These are phyloP conservation scores for Ophiostoma ulmi DNA, from an alignment of 2,329 filamentous ascomycete genomes.

Conservation along the genomic window DNA sequence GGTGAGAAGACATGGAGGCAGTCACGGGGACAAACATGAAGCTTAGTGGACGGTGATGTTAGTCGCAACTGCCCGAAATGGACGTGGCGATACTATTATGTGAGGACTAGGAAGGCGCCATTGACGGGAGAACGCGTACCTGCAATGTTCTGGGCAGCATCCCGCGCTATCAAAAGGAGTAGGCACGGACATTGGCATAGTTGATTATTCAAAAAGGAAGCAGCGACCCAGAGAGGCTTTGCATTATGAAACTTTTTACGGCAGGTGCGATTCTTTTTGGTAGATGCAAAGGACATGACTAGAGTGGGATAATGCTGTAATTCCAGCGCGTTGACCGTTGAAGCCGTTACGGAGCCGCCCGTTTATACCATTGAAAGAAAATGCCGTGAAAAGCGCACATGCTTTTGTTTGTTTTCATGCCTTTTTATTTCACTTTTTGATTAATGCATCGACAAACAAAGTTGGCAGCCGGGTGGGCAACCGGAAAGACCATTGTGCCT, in stretches of 20 bases:
- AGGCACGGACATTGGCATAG: background rate
- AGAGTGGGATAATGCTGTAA: background rate
- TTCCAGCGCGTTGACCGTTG: background rate
- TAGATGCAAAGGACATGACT: background rate
- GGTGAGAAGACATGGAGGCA: background rate
- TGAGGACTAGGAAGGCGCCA: background rate
- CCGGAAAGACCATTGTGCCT: background rate
- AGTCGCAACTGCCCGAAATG: slow-evolving; percentile 5
- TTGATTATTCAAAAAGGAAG: background rate
- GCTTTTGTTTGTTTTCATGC: background rate
- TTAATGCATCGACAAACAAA: background rate
- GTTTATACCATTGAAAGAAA: background rate
- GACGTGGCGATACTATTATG: background rate
- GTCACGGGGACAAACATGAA: background rate
- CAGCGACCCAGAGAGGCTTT: background rate
- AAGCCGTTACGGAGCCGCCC: background rate
- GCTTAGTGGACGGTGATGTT: background rate
- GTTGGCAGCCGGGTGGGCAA: background rate
- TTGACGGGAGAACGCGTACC: slow-evolving; percentile 1
- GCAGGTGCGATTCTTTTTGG: background rate
- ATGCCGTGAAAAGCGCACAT: background rate
- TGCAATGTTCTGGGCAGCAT: background rate
- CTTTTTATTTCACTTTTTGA: background rate
- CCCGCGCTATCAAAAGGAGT: background rate
- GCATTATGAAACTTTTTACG: background rate